These are phyloP conservation scores for Trypanosoma congolense DNA, from an alignment of 208 protist genomes.

Conservation along the genomic window DNA sequence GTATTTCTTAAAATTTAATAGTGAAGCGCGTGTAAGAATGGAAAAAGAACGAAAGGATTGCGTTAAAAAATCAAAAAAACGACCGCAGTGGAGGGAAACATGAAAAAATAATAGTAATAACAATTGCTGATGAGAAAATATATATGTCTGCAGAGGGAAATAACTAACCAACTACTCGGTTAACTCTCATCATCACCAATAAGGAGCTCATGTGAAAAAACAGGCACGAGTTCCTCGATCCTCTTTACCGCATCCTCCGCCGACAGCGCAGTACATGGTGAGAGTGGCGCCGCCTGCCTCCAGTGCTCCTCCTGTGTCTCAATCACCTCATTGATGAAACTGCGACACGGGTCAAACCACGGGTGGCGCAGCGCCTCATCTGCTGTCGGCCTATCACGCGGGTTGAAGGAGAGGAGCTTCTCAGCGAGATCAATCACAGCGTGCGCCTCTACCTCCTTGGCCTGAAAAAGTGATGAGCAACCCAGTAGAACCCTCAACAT, in stretches of 20 bases:
- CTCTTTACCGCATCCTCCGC: conserved; percentile 48
- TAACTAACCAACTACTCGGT: not conserved
- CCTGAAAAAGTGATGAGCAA: conserved; percentile 55
- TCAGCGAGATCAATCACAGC: conserved; percentile 65
- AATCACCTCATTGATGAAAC: conserved; percentile 79
- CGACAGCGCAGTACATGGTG: conserved; percentile 37
- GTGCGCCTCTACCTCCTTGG: conserved; percentile 14
- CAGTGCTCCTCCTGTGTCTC: conserved; percentile 51
- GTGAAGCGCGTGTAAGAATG: too few relatives aligned
- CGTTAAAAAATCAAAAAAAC: not conserved
- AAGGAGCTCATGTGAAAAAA: conserved; percentile 80
- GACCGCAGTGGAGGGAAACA: not conserved
- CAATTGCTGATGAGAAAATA: not conserved
- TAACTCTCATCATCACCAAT: conserved; percentile 36
- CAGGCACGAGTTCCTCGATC: conserved; percentile 78
- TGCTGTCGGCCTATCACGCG: conserved; percentile 62
- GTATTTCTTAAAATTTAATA: too few relatives aligned
- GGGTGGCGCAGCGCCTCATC: conserved; percentile 73
- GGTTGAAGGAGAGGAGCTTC: conserved; percentile 81
- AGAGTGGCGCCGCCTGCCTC: conserved; percentile 38
- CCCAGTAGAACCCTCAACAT: conserved; percentile 45
- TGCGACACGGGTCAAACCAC: conserved; percentile 79
- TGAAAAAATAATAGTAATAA: not conserved
- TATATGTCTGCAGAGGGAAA: not conserved
- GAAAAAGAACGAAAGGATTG: not conserved